These are phyloP conservation scores for Phytophthora cajani DNA, from an alignment of 352 stramenopile genomes.

Conservation along the genomic window DNA sequence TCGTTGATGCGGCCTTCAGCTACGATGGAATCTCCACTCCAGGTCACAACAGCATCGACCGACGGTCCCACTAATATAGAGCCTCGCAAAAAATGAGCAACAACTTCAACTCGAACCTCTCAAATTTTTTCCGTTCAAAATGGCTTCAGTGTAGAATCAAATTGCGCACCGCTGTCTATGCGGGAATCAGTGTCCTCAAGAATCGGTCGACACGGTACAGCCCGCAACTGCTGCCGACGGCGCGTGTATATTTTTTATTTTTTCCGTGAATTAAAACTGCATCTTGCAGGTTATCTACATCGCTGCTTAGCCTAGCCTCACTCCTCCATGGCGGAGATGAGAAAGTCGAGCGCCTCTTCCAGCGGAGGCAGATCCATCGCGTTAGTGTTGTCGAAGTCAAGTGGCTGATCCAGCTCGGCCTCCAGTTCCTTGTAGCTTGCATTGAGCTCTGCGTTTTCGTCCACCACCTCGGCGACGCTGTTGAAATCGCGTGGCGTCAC, in stretches of 20 bases:
- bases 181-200: not conserved
- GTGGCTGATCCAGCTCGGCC: conserved; percentile 11
- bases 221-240: not conserved
- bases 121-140: not conserved
- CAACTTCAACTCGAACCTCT: not conserved
- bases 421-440: conserved; percentile 15
- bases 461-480: not conserved
- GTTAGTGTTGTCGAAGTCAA: conserved; percentile 7
- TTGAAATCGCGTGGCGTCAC: conserved; percentile 16
- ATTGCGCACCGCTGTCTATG: too few species aligned
- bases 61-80: not conserved
- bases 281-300: not conserved
- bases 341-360: conserved; percentile 62
- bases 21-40: too few species aligned
- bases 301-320: conserved; percentile 32
- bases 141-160: too few species aligned
- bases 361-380: conserved; percentile 39
- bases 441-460: not conserved
- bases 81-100: conserved; percentile 4
- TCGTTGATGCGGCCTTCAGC: too few species aligned
- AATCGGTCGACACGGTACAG: not conserved
- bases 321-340: conserved; percentile 34
- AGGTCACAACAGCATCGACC: not conserved
- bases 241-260: not conserved
- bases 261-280: not conserved